Evolutionary conservation across 108 stramenopile genomes (phyloP).

Genomic region (Cyclotella cryptica): DNA sequence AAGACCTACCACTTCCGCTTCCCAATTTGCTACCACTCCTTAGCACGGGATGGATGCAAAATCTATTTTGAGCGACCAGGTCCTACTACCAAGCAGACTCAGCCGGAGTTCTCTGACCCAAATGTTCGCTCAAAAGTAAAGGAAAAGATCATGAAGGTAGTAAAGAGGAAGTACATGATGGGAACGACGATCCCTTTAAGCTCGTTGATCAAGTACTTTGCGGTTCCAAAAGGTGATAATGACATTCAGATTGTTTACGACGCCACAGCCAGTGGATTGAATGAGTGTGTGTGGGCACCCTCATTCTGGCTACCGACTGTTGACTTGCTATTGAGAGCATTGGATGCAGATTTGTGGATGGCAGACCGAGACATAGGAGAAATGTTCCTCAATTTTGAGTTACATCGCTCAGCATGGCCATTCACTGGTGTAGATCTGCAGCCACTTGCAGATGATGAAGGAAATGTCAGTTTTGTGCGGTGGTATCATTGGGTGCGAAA

Average conservation of each 20-base stretch:
- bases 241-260: slow-evolving; percentile 62
- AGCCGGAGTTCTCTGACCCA: slow-evolving; percentile 4
- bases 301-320: slow-evolving; percentile 55
- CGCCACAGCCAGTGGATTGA: slow-evolving; percentile 50
- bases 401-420: slow-evolving; percentile 27
- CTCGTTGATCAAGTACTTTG: no score
- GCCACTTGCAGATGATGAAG: slow-evolving; percentile 2
- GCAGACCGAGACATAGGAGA: slow-evolving; percentile 58
- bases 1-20: slow-evolving; percentile 13
- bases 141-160: slow-evolving; percentile 43
- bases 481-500: slow-evolving; percentile 44
- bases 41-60: slow-evolving; percentile 22
- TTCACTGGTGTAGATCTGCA: slow-evolving; percentile 50
- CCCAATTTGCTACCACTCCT: slow-evolving; percentile 4
- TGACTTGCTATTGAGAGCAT: slow-evolving; percentile 14
- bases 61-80: slow-evolving; percentile 15
- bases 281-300: slow-evolving; percentile 52
- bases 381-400: no score
- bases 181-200: background rate
- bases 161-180: slow-evolving; percentile 30
- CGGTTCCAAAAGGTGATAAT: slow-evolving; percentile 52
- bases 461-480: background rate
- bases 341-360: no score
- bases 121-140: background rate
- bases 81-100: background rate